Evolutionary conservation across 768 basidiomycete species (phyloP).

Genomic region (Russula foetens): DNA sequence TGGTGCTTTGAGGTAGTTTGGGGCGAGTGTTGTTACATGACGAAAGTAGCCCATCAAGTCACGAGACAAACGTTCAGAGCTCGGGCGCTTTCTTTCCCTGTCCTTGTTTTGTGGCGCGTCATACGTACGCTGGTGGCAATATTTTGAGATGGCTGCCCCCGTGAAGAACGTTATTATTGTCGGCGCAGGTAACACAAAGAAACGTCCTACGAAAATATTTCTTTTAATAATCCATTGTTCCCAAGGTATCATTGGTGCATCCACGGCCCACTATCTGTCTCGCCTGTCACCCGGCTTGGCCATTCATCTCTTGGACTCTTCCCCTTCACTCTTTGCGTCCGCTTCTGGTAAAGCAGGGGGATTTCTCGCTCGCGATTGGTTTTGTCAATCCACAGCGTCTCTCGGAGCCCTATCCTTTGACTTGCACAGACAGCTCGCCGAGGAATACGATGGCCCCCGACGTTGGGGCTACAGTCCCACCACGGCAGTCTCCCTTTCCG

Average conservation of each 20-base stretch:
- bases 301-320: conserved; percentile 37
- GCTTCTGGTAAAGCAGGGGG: conserved; percentile 14
- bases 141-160: not conserved
- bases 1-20: not conserved
- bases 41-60: not conserved
- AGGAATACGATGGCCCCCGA: conserved; percentile 29
- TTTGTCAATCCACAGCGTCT: conserved; percentile 9
- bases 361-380: conserved; percentile 36
- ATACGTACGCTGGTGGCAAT: too few species aligned
- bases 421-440: conserved; percentile 33
- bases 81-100: not conserved
- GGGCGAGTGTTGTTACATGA: not conserved
- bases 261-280: conserved; percentile 36
- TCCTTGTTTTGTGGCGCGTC: not conserved
- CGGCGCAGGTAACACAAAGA: conserved; percentile 27
- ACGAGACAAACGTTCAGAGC: not conserved
- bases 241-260: conserved; percentile 36
- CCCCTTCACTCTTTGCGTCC: conserved; percentile 27
- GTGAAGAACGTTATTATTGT: conserved; percentile 32
- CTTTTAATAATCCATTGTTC: not conserved
- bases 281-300: conserved; percentile 14
- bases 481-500: conserved; percentile 24
- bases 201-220: not conserved
- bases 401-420: conserved; percentile 16
- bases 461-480: conserved; percentile 34